These are phyloP conservation scores for Ascosphaera apis DNA, from an alignment of 2,329 filamentous ascomycete genomes.

Conservation along the genomic window DNA sequence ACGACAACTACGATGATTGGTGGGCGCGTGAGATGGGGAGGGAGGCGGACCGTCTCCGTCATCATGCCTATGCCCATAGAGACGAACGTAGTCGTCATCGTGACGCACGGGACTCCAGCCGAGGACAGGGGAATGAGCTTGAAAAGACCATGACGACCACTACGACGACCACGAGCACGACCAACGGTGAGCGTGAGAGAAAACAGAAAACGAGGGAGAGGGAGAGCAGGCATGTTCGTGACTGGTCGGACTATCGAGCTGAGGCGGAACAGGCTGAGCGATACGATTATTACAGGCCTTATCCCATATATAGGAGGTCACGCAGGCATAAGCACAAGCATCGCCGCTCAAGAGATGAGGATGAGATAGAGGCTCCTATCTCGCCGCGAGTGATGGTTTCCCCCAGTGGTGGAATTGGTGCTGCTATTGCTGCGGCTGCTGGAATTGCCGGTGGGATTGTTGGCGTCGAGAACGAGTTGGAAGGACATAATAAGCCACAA, in stretches of 20 bases:
- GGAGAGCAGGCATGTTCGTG: not conserved
- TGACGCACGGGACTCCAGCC: not conserved
- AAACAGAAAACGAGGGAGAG: no score
- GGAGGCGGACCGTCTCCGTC: not conserved
- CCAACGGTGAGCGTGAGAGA: no score
- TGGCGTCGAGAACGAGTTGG: not conserved
- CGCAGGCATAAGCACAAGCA: not conserved
- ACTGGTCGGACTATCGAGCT: not conserved
- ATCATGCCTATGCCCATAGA: not conserved
- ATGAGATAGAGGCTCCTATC: no score
- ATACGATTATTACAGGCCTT: not conserved
- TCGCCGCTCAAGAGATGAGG: no score
- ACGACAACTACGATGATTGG: not conserved
- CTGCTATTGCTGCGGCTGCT: not conserved
- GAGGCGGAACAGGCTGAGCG: not conserved
- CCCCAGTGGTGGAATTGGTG: not conserved
- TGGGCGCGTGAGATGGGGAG: not conserved
- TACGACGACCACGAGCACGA: no score
- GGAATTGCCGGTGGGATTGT: not conserved
- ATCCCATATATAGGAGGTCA: not conserved
- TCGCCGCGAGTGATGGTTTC: not conserved
- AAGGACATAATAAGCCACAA: no score
- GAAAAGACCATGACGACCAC: not conserved
- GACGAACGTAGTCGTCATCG: not conserved
- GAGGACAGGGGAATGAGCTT: not conserved